Evolutionary conservation across 2,329 filamentous ascomycete genomes (phyloP), one percentile per base, ranked within the genome.

Genomic region (Aspergillus fischeri): DNA sequence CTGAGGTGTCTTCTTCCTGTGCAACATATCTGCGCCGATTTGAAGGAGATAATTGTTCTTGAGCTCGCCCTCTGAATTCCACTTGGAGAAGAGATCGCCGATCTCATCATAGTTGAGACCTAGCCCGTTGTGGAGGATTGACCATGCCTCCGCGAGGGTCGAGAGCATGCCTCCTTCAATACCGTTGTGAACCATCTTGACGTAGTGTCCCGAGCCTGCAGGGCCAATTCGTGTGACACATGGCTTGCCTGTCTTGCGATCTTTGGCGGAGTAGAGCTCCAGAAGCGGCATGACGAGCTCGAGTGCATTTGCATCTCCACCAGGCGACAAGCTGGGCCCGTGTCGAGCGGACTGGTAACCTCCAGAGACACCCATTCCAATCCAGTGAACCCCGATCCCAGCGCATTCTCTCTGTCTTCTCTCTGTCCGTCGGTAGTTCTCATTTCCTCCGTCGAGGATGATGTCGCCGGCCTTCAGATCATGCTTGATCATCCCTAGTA

Each of bases 101-200:
- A 89, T 83, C 62, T 88, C 80, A 8, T 87, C 81, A 55, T 86
- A 80, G 5, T 67, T 70, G 75, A 89, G 81, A 0, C 79, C 81
- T 25, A 89, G 73, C 1, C 83, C 80, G 47, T 78, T 77, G 38
- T 80, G 77, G 75, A 90, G 83, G 32, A 89, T 78, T 0, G 78
- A 78, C 85, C 86, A 90, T 2, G 83, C 83, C 68, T 90, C 87
- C 14, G 81, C 82, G 5, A 89, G 78, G 0, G 81, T 78, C 53
- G 74, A 83, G 75, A 90, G 82, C 83, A 90, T 88, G 1, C 86
- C 87, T 59, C 89, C 86, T 67, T 90, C 87, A 59, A 90, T 89
- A 1, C 86, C 87, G 61, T 90, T 89, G 68, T 90, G 87, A 3
- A 89, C 80, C 86, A 90, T 90, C 75, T 91, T 90, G 44, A 89